These are phyloP conservation scores for Parafenestella ontariensis DNA, from an alignment of 2,329 filamentous ascomycete genomes.

Conservation along the genomic window DNA sequence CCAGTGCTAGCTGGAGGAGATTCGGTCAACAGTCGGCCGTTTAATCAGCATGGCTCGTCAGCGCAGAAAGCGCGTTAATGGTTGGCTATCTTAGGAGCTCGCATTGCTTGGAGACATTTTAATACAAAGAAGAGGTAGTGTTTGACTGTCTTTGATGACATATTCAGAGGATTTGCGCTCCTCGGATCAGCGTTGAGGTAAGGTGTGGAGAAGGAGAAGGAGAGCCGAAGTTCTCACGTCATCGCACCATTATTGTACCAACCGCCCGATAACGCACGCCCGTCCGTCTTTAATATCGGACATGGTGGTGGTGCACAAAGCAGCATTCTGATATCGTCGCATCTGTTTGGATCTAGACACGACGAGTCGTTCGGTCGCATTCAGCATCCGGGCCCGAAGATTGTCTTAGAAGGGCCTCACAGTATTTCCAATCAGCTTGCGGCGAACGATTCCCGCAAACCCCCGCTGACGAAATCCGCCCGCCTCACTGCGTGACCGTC, in stretches of 20 bases:
- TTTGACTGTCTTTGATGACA: conserved; percentile 1
- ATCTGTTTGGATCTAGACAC: conserved; percentile 13
- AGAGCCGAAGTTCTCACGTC: conserved; percentile 27
- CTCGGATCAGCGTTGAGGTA: conserved; percentile 1
- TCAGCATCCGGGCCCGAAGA: conserved; percentile 4
- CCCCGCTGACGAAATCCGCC: conserved; percentile 39
- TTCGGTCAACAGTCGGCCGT: conserved; percentile 9
- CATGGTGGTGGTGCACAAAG: conserved; percentile 21
- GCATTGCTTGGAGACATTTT: background rate
- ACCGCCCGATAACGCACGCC: conserved; percentile 13
- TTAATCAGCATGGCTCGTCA: conserved; percentile 21
- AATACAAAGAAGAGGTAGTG: background rate
- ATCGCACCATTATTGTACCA: conserved; percentile 23
- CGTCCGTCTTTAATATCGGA: conserved; percentile 10
- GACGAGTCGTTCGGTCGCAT: conserved; percentile 8
- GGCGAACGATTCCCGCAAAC: conserved; percentile 25
- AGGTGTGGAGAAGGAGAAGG: conserved; percentile 8
- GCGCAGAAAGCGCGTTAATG: background rate
- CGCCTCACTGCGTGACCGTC: conserved; percentile 19
- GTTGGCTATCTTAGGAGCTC: background rate
- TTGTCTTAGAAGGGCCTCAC: conserved; percentile 10
- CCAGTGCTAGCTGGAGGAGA: conserved; percentile 4
- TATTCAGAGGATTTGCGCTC: background rate
- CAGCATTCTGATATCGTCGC: conserved; percentile 10
- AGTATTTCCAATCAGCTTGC: conserved; percentile 31